Conservation (phyloP, 2,329 filamentous ascomycete species). For the Exophiala spinifera region DNA sequence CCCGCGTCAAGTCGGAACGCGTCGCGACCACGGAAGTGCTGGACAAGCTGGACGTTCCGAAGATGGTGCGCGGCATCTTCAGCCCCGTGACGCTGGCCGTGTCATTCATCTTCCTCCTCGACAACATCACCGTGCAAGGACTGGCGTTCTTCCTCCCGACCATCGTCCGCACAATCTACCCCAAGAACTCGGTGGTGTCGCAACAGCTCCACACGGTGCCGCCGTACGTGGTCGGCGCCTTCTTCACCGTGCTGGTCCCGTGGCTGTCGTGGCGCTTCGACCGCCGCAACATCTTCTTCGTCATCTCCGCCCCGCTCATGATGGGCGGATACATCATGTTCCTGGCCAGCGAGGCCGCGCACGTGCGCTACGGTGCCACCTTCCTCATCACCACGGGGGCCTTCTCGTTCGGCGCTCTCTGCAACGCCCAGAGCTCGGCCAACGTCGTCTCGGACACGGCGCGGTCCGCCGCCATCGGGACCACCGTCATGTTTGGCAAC, state of each 20-base stretch:
- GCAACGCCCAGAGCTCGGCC: slow-evolving; percentile 65
- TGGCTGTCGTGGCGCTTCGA: slow-evolving; percentile 61
- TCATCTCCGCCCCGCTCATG: slow-evolving; percentile 58
- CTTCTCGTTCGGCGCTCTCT: slow-evolving; percentile 62
- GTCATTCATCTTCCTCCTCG: slow-evolving; percentile 59
- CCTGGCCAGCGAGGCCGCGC: slow-evolving; percentile 52
- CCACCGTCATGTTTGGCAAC: slow-evolving; percentile 69
- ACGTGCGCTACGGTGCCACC: slow-evolving; percentile 65
- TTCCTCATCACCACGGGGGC: slow-evolving; percentile 66
- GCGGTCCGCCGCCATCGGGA: slow-evolving; percentile 63
- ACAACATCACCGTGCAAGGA: slow-evolving; percentile 70
- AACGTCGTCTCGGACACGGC: slow-evolving; percentile 71
- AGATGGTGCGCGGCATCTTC: slow-evolving; percentile 61
- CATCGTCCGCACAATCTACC: slow-evolving; percentile 68
- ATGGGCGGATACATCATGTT: slow-evolving; percentile 72
- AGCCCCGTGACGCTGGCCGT: slow-evolving; percentile 60
- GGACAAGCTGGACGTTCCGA: slow-evolving; percentile 59
- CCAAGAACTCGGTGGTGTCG: slow-evolving; percentile 53
- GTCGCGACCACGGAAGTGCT: slow-evolving; percentile 61
- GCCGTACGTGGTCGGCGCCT: slow-evolving; percentile 64
- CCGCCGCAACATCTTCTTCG: slow-evolving; percentile 59
- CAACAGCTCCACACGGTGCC: slow-evolving; percentile 70
- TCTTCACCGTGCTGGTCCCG: slow-evolving; percentile 63
- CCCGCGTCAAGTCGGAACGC: slow-evolving; percentile 66
- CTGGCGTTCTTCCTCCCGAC: slow-evolving; percentile 69